These are phyloP conservation scores for Periconia macrospinosa DNA, from an alignment of 2,329 filamentous ascomycete genomes.

Conservation along the genomic window DNA sequence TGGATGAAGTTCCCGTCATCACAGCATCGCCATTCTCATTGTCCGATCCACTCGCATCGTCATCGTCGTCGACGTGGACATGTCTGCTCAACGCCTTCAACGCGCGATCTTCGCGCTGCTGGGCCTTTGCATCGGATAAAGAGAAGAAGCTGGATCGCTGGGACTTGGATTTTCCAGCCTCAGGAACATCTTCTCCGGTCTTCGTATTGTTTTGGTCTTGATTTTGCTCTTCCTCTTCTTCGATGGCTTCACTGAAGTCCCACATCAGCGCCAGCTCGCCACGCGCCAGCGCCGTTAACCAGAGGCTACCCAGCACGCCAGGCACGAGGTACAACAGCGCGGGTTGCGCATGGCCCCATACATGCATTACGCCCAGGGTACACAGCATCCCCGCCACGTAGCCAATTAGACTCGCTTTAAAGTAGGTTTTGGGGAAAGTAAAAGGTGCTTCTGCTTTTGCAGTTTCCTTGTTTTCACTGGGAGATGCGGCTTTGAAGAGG, in stretches of 20 bases:
- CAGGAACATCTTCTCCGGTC: constrained; percentile 5
- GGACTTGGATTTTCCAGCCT: background rate
- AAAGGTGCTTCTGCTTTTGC: constrained; percentile 29
- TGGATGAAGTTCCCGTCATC: background rate
- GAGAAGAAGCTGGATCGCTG: constrained; percentile 30
- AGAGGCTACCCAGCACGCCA: constrained; percentile 73
- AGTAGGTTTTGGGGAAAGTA: constrained; percentile 81
- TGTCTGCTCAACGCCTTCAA: constrained; percentile 17
- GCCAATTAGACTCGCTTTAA: constrained; percentile 73
- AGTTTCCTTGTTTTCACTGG: background rate
- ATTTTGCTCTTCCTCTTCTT: constrained; percentile 24
- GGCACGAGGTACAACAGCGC: constrained; percentile 92
- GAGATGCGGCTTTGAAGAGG: constrained; percentile 17
- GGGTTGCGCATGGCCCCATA: constrained; percentile 82
- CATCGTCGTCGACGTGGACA: constrained; percentile 12
- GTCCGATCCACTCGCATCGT: constrained; percentile 1
- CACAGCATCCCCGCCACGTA: constrained; percentile 77
- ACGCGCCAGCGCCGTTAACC: constrained; percentile 70
- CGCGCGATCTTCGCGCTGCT: constrained; percentile 17
- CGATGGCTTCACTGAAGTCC: constrained; percentile 72
- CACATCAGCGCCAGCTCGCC: constrained; percentile 78
- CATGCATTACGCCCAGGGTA: constrained; percentile 75
- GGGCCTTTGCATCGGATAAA: constrained; percentile 23
- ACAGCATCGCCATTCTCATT: constrained; percentile 3
- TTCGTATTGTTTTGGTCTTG: constrained; percentile 1